A percentile compares a stretch with the other conserved stretches of the same genome.
These are phyloP conservation scores for Lagerstroemia speciosa DNA, from an alignment of 345 rosid genomes.

Conservation along the genomic window DNA sequence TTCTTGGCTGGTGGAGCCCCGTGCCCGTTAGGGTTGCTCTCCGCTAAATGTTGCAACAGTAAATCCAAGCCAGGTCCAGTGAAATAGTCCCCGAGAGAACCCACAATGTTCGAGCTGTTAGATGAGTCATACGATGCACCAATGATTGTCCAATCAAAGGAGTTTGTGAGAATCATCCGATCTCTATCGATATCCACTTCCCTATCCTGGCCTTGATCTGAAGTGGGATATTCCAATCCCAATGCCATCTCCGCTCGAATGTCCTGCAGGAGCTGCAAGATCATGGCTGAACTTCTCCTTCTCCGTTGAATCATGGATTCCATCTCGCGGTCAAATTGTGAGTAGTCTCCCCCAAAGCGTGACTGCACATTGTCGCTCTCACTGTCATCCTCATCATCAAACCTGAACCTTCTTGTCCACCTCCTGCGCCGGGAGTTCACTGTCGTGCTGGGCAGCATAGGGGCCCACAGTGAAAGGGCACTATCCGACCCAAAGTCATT, in stretches of 20 bases:
- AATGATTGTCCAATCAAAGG: constrained; percentile 35
- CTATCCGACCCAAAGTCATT: constrained; percentile 63
- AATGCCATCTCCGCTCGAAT: constrained; percentile 58
- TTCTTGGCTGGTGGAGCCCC: constrained; percentile 77
- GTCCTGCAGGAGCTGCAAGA: constrained; percentile 72
- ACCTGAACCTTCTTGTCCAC: constrained; percentile 45
- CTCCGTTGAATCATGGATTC: constrained; percentile 55
- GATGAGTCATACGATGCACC: constrained; percentile 41
- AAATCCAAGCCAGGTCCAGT: constrained; percentile 66
- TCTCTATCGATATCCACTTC: constrained; percentile 22
- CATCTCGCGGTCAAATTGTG: constrained; percentile 51
- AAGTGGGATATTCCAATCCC: constrained; percentile 31
- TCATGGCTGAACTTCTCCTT: constrained; percentile 62
- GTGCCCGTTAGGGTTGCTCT: constrained; percentile 47
- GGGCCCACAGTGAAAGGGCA: constrained; percentile 78
- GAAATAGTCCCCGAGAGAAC: constrained; percentile 74
- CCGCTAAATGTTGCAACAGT: constrained; percentile 66
- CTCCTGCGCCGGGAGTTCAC: constrained; percentile 50
- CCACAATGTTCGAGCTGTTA: constrained; percentile 37
- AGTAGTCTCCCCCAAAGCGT: constrained; percentile 33
- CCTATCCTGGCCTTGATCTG: constrained; percentile 12
- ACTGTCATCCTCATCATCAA: constrained; percentile 42
- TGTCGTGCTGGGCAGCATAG: constrained; percentile 79
- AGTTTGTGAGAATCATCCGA: constrained; percentile 36
- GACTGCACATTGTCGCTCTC: constrained; percentile 12